These are phyloP conservation scores for Alternaria sp. DNA, from an alignment of 2,329 filamentous ascomycete species.

Conservation along the genomic window DNA sequence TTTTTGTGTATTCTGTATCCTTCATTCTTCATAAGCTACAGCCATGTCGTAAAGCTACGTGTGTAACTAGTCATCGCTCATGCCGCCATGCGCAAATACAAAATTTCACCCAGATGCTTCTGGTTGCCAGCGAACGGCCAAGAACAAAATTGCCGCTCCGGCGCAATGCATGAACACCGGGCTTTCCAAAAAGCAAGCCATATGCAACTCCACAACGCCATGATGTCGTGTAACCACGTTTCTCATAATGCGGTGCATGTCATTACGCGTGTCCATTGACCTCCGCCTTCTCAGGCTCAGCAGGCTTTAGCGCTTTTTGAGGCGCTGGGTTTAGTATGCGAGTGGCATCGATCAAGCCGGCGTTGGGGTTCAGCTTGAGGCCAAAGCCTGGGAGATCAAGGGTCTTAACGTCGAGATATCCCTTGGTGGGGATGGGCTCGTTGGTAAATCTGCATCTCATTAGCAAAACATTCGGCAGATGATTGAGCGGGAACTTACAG, in stretches of 20 bases:
- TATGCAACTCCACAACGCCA: conserved; percentile 19
- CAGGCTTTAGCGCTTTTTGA: conserved; percentile 49
- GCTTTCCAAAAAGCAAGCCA: conserved; percentile 7
- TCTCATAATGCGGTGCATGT: conserved; percentile 10
- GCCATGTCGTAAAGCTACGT: background rate
- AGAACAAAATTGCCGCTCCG: conserved; percentile 6
- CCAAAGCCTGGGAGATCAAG: conserved; percentile 93
- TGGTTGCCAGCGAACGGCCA: background rate
- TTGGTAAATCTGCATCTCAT: conserved; percentile 14
- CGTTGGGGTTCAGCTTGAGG: conserved; percentile 82
- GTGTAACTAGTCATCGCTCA: background rate
- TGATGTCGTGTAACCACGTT: conserved; percentile 7
- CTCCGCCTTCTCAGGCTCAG: conserved; percentile 32
- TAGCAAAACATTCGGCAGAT: background rate
- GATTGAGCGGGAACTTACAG: conserved; percentile 75
- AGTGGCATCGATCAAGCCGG: conserved; percentile 78
- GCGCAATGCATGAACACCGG: conserved; percentile 16
- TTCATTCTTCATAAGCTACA: conserved; percentile 4
- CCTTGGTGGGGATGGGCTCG: conserved; percentile 61
- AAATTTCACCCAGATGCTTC: background rate
- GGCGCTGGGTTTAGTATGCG: conserved; percentile 75
- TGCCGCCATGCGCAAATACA: background rate
- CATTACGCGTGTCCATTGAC: conserved; percentile 27
- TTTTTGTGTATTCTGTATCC: conserved; percentile 7
- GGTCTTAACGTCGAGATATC: conserved; percentile 79